These are phyloP conservation scores for Cystofilobasidium capitatum DNA, from an alignment of 768 basidiomycete genomes.

Conservation along the genomic window DNA sequence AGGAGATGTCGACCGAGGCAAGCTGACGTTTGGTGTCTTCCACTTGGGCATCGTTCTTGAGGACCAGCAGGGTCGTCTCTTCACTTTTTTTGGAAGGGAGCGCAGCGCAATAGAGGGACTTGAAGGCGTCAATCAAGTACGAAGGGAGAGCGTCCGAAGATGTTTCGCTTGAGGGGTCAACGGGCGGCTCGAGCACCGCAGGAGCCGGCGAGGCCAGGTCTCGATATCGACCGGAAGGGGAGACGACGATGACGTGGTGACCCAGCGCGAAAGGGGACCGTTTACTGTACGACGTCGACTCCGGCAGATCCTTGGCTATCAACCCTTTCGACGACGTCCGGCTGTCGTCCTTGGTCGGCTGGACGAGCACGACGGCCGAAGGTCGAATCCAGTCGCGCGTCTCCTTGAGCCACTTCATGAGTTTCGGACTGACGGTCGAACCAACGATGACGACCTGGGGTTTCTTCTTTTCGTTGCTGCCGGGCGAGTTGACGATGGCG, in stretches of 20 bases:
- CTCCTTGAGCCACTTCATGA: not conserved
- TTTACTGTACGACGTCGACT: too few species aligned
- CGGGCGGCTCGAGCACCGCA: not conserved
- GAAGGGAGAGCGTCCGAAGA: too few species aligned
- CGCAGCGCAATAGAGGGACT: not conserved
- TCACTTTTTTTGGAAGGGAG: not conserved
- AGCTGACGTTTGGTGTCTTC: not conserved
- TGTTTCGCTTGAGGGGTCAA: too few species aligned
- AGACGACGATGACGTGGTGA: not conserved
- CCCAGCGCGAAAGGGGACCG: not conserved
- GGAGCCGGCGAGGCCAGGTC: not conserved
- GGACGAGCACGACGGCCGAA: not conserved
- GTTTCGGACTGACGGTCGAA: not conserved
- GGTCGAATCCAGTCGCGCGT: not conserved
- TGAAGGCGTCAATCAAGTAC: not conserved
- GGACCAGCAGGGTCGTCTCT: not conserved
- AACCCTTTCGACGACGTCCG: not conserved
- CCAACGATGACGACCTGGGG: not conserved
- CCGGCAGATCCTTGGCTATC: too few species aligned
- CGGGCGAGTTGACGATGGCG: not conserved
- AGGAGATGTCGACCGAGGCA: not conserved
- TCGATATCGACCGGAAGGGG: not conserved
- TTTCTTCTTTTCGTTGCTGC: not conserved
- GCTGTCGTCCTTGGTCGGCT: not conserved
- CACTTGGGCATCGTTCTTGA: not conserved